Base-by-base conservation (phyloP, 2,329 filamentous ascomycete genomes). In the Paecilomyces dactylethromorphus region DNA sequence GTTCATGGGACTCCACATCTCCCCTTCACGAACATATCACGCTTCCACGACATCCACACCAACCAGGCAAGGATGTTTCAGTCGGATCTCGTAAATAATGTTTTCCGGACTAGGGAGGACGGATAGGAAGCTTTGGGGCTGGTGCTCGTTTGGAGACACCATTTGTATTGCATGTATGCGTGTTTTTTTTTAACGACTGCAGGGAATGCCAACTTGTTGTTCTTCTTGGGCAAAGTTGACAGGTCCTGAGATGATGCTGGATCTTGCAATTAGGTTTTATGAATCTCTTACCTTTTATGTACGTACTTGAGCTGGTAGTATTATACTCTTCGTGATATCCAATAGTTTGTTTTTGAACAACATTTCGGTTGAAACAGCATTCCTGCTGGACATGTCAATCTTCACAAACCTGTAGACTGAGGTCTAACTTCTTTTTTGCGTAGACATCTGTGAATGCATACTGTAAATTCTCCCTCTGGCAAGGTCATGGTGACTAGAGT, bases 301-400 rank as follows among this genome's bases (percentile, higher is more conserved):
- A 57, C 50, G 50, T 21, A 49, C 11, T 45, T 58, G 54, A 54
- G 26, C 18, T 53, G n/a, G 54, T 50, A 45, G 33, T 32, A 56
- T 50, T 45, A 56, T 45, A 32, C 24, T 49, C 13, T n/a, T 18
- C 3, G 39, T 57, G 58, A 61, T 65, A 62, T 60, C 56, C 54
- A 56, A 49, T 22, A 35, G 24, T 22, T n/a, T n/a, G 26, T 29
- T 49, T 45, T 33, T 8, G 39, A 45, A 45, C n/a, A 5, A 21
- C 39, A n/a, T 15, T 45, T 45, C 39, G n/a, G 6, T 18, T 45
- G 4, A 18, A 2, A 45, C 15, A 45, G 7, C 10, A 5, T 18
- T 45, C 6, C 21, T 45, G 1, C 26, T 29, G 26, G 26, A 29
- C 26, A 29, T 7, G 26, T 29, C 26, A 29, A 29, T 29, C 26